Evolutionary conservation across 176 grass and related monocot genomes (phyloP), one percentile per base, ranked within the genome.

Genomic region (Pharus latifolius): DNA sequence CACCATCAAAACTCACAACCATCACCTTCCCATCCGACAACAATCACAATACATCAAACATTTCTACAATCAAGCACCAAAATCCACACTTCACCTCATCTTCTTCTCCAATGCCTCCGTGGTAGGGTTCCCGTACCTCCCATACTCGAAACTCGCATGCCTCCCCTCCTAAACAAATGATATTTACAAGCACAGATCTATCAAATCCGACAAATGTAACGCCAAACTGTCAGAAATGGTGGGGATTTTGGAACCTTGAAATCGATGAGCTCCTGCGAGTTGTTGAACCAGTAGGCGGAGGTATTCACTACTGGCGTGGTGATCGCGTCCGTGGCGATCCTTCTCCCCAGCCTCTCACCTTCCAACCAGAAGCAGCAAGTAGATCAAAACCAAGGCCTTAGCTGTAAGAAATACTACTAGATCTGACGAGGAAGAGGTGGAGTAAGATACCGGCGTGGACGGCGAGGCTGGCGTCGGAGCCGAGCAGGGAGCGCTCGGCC

Each of bases 261-360:
- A 68, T 99, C 95, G 15, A 99, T 91, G 56, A 99, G 73, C 83
- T 99, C 95, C 63, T 99, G 71, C 20, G 95, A 88, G 82, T 90
- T 99, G 45, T 83, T 94, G 67, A 99, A 99, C 87, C 95, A 99
- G 79, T 99, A 99, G 62, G 95, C 95, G 43, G 95, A 99, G 28
- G 95, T 99, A 58, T 99, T 99, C 53, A 99, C 90, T 66, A 99
- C 82, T 29, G 90, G 95, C 25, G 95, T 99, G 75, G 95, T 99
- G 78, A 99, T 99, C 15, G 87, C 78, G 66, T 99, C 95, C 4
- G 95, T 94, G 70, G 67, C 82, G 81, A 99, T 88, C 69, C 71
- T 88, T 67, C 95, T 86, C 46, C 90, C 90, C 38, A 76, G 81
- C 86, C 95, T 99, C 84, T 99, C 90, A 82, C 95, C 95, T 99